Evolutionary conservation across 306 rosid genomes (phyloP).

Genomic region (Gynostemma pentaphyllum): DNA sequence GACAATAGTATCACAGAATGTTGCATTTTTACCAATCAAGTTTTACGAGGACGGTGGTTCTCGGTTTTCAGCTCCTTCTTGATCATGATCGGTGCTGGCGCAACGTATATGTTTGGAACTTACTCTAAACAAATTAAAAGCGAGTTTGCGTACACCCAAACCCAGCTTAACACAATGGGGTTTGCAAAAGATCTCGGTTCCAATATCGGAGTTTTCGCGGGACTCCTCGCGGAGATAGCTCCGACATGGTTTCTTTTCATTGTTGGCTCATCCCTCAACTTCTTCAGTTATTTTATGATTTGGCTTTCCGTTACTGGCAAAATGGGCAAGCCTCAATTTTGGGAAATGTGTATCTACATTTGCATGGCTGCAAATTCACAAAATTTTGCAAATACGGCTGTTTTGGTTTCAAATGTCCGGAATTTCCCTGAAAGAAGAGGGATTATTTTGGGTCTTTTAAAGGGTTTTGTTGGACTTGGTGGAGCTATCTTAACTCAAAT

Average conservation of each 20-base stretch:
- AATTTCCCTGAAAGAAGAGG: conserved; percentile 32
- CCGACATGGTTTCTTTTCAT: conserved; percentile 22
- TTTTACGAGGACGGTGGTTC: conserved; percentile 10
- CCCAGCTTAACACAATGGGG: conserved; percentile 12
- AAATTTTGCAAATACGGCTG: conserved; percentile 22
- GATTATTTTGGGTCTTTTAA: conserved; percentile 19
- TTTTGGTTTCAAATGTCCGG: conserved; percentile 18
- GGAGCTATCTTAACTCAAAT: conserved; percentile 31
- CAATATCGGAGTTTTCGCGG: conserved; percentile 20
- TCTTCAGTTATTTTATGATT: conserved; percentile 7
- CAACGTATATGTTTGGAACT: conserved; percentile 21
- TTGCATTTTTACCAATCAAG: not conserved
- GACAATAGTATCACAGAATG: not conserved
- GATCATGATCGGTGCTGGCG: conserved; percentile 20
- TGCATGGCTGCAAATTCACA: conserved; percentile 26
- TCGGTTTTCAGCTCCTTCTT: not conserved
- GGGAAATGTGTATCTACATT: conserved; percentile 25
- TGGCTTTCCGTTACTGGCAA: conserved; percentile 5
- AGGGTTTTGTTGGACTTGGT: conserved; percentile 7
- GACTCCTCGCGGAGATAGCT: conserved; percentile 22
- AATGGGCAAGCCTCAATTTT: conserved; percentile 15
- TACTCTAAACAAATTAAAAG: conserved; percentile 23
- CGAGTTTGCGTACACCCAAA: conserved; percentile 18
- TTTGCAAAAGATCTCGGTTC: conserved; percentile 32
- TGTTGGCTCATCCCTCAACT: conserved; percentile 15